These are phyloP conservation scores for Blastocystis sp. DNA, from an alignment of 352 stramenopile species.

Conservation along the genomic window DNA sequence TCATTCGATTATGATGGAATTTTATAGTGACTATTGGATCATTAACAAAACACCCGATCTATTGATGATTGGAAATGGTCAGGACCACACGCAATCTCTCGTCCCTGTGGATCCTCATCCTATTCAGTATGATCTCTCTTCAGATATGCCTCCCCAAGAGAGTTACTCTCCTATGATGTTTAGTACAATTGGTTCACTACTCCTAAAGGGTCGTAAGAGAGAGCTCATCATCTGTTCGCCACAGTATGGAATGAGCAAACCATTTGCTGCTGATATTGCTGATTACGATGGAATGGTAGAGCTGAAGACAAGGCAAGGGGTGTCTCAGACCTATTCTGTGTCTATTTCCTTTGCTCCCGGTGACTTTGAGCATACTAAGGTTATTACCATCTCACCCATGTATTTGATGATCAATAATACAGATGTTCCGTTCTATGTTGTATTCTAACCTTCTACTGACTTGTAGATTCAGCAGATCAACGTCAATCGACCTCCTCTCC, in stretches of 20 bases:
- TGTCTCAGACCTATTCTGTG: neutral
- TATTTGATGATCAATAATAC: slow-evolving; percentile 37
- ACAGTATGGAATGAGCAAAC: neutral
- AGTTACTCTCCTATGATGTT: neutral
- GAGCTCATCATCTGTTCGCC: neutral
- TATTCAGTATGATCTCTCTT: neutral
- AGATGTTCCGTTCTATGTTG: neutral
- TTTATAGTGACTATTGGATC: slow-evolving; percentile 59
- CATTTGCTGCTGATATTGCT: slow-evolving; percentile 5
- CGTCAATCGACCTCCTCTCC: neutral
- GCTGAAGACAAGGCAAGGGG: neutral
- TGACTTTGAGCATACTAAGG: neutral
- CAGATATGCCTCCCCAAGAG: neutral
- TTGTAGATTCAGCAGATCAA: neutral
- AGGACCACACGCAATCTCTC: neutral
- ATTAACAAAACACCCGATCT: slow-evolving; percentile 2
- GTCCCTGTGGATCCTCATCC: slow-evolving; percentile 1
- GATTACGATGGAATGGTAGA: slow-evolving; percentile 9
- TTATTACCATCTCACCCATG: slow-evolving; percentile 21
- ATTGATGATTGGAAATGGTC: slow-evolving; percentile 1
- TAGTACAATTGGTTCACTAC: neutral
- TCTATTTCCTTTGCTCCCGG: slow-evolving; percentile 21
- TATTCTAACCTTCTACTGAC: neutral
- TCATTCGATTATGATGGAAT: neutral
- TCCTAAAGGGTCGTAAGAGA: neutral